Evolutionary conservation across 768 basidiomycete genomes (phyloP).

Genomic region (Pilatotrama ljubarskyi): DNA sequence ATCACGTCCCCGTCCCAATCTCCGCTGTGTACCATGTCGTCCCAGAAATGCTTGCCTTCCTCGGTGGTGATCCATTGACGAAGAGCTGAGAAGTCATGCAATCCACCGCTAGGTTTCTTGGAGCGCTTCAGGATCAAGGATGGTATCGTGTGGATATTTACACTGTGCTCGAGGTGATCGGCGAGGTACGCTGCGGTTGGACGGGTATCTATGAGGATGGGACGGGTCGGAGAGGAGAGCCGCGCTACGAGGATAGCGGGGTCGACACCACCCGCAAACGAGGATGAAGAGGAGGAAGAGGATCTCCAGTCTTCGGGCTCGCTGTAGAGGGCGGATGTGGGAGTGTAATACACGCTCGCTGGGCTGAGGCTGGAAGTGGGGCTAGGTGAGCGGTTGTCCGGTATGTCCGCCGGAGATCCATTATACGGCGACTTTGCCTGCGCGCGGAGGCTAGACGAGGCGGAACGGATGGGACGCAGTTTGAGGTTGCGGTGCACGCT

Average conservation of each 20-base stretch:
- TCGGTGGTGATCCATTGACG: conserved; percentile 84
- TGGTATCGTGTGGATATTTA: conserved; percentile 81
- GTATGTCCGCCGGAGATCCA: conserved; percentile 32
- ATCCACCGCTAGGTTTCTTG: conserved; percentile 66
- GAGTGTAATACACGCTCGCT: conserved; percentile 52
- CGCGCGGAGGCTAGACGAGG: conserved; percentile 21
- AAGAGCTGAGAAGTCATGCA: conserved; percentile 66
- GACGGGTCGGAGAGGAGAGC: conserved; percentile 49
- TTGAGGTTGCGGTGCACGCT: conserved; percentile 77
- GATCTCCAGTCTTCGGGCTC: conserved; percentile 25
- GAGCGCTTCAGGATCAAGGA: conserved; percentile 88
- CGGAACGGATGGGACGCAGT: conserved; percentile 72
- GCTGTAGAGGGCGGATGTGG: conserved; percentile 41
- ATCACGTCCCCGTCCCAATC: conserved; percentile 78
- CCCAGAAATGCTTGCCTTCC: conserved; percentile 71
- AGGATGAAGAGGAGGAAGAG: conserved; percentile 23
- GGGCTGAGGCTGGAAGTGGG: conserved; percentile 45
- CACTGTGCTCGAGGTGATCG: conserved; percentile 64
- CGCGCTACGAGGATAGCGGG: conserved; percentile 50
- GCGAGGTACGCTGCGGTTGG: conserved; percentile 64
- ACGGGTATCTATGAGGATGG: conserved; percentile 83
- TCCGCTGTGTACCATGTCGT: conserved; percentile 49
- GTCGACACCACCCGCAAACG: conserved; percentile 40
- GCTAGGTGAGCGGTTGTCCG: conserved; percentile 41
- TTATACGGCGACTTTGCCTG: conserved; percentile 28